These are phyloP conservation scores for Neonectria ditissima DNA, from an alignment of 2,329 filamentous ascomycete species.

Conservation along the genomic window DNA sequence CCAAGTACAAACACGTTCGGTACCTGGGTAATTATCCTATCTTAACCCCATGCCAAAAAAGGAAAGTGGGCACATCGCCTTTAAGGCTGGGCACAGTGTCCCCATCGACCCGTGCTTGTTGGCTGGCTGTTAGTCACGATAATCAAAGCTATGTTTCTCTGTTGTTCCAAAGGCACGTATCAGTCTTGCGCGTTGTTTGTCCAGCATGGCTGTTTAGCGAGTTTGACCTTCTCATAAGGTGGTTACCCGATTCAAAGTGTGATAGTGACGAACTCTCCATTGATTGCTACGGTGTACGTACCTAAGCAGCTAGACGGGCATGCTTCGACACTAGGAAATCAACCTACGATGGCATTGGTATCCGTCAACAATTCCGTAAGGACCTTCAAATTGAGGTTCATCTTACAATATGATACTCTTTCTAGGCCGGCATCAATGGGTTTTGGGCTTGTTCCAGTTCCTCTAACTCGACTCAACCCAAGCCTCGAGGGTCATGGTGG, in stretches of 20 bases:
- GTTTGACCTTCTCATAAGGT: too few relatives aligned
- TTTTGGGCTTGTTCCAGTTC: neutral
- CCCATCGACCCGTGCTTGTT: slow-evolving; percentile 15
- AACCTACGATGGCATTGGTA: neutral
- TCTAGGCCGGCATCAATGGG: neutral
- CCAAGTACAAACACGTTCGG: neutral
- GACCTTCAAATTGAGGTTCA: neutral
- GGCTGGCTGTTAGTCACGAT: neutral
- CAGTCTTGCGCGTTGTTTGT: neutral
- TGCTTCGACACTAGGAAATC: neutral
- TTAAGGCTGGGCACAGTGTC: slow-evolving; percentile 16
- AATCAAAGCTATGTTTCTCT: neutral
- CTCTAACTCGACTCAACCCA: neutral
- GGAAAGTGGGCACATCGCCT: slow-evolving; percentile 15
- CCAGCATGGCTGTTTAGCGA: too few relatives aligned
- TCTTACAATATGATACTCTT: neutral
- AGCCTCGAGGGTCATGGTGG: neutral
- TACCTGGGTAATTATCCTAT: neutral
- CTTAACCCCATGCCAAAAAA: neutral
- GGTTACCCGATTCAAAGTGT: neutral
- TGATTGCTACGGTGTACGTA: too few relatives aligned
- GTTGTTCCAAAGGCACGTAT: neutral
- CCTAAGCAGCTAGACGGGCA: neutral
- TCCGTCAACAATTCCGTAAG: neutral
- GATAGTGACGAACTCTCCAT: neutral